Base-by-base conservation (phyloP, 345 rosid genomes). In the Noccaea bulbosa region DNA sequence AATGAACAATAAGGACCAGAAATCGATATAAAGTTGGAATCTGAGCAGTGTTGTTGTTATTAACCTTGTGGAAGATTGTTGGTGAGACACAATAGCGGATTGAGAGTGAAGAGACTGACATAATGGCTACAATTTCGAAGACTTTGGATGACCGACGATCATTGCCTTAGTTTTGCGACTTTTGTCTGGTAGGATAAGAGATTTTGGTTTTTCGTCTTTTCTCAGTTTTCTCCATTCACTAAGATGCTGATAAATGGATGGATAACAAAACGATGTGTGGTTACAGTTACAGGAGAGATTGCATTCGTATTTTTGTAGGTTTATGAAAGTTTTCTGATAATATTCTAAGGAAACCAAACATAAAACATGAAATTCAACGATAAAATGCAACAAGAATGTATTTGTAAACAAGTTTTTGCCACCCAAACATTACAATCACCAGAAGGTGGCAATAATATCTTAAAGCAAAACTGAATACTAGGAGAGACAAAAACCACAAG, bases 91-190 rank as follows among this genome's bases (percentile, higher is more conserved):
- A 83, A 59, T 7, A 68, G 39, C 71, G 52, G 52, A 84, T 20
- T 46, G 96, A 79, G 58, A 86, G 74, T 22, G 87, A 82, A 71
- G 87, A 81, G 49, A 81, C 66, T 17, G 87, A 84, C 93, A 89
- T 86, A 24, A 24, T 39, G 62, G 68, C 68, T 56, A 70, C 65
- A 61, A 57, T 9, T 44, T 17, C 5, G 17, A 37, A 73, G 62
- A 32, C 33, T 50, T 47, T 5, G 7, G 69, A 51, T 7, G 41
- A 14, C 41, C 47, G 4, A 40, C 33, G 53, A 0, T 15, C 73
- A 74, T 27, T 52, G 69, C 38, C 11, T 75, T n/a, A 2, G 30
- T 27, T 27, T 27, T 27, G 30, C 2, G 30, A 1, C 52, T 53
- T 63, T 62, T 39, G 39, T 40, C 34, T 55, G 35, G 37, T 43